Percentiles rank a stretch among this genome's conserved stretches.
Conservation (phyloP, 2,329 filamentous ascomycete species). For the Trichophyton verrucosum region DNA sequence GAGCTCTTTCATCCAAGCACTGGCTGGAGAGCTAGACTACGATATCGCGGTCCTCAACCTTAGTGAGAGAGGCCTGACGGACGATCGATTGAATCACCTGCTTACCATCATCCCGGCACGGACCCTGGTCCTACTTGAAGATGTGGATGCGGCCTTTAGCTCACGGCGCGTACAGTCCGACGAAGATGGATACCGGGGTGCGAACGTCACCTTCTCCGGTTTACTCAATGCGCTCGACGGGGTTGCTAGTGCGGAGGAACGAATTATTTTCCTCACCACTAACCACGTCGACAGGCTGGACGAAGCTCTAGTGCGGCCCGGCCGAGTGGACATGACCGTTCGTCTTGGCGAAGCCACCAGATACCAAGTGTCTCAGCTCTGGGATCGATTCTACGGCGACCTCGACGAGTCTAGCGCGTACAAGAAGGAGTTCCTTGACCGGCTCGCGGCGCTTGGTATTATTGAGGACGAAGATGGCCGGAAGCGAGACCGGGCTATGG, state of each 20-base stretch:
- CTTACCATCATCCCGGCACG: conserved; percentile 73
- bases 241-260: conserved; percentile 86
- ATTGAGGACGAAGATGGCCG: conserved; percentile 46
- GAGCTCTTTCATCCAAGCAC: conserved; percentile 88
- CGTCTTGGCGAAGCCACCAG: conserved; percentile 77
- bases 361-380: conserved; percentile 75
- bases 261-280: conserved; percentile 85
- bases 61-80: conserved; percentile 77
- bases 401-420: conserved; percentile 53
- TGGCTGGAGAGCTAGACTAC: conserved; percentile 86
- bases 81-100: conserved; percentile 75
- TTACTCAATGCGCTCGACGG: conserved; percentile 78
- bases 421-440: conserved; percentile 56
- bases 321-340: conserved; percentile 85
- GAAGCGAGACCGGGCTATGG: conserved; percentile 35
- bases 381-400: conserved; percentile 89
- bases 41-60: conserved; percentile 87
- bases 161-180: conserved; percentile 62
- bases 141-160: conserved; percentile 80
- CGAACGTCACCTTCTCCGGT: conserved; percentile 88
- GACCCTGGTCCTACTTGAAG: conserved; percentile 73
- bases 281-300: conserved; percentile 88
- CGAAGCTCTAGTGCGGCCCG: conserved; percentile 77
- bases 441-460: conserved; percentile 57
- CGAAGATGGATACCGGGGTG: conserved; percentile 69